A percentile compares a stretch with the other conserved stretches of the same genome.
Evolutionary conservation across 2,329 filamentous ascomycete species (phyloP).

Genomic region (Ceratocystis papillata): DNA sequence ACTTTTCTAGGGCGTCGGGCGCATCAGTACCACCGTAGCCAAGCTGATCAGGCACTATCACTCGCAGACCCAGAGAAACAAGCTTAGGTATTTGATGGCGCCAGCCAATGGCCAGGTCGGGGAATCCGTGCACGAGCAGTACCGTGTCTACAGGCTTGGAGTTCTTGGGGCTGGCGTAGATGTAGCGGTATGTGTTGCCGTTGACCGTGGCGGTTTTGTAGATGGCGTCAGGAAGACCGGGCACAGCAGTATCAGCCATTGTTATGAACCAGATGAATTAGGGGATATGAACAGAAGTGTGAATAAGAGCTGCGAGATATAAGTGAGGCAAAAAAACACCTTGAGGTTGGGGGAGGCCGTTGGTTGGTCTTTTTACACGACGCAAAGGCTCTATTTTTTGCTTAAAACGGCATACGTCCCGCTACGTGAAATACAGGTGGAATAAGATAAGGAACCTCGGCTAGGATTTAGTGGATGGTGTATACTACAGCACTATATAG

Average conservation of each 20-base stretch:
- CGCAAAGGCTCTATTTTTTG: background rate
- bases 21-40: constrained; percentile 73
- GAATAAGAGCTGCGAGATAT: no score
- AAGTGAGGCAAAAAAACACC: background rate
- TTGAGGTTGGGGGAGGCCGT: background rate
- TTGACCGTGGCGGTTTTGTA: constrained; percentile 35
- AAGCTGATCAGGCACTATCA: constrained; percentile 76
- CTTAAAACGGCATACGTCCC: background rate
- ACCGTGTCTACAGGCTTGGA: constrained; percentile 39
- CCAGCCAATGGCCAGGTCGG: constrained; percentile 77
- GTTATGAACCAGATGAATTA: background rate
- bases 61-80: constrained; percentile 58
- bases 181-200: constrained; percentile 54
- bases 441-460: background rate
- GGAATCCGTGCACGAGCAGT: constrained; percentile 62
- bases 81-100: constrained; percentile 76
- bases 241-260: constrained; percentile 17
- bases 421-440: background rate
- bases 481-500: no score
- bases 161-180: constrained; percentile 43
- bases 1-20: constrained; percentile 50
- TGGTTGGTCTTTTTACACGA: background rate
- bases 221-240: constrained; percentile 34
- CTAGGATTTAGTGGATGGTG: no score
- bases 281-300: no score